phyloP scores from a whole-genome alignment of 176 grass and related monocot genomes.

The Cocos nucifera region DNA sequence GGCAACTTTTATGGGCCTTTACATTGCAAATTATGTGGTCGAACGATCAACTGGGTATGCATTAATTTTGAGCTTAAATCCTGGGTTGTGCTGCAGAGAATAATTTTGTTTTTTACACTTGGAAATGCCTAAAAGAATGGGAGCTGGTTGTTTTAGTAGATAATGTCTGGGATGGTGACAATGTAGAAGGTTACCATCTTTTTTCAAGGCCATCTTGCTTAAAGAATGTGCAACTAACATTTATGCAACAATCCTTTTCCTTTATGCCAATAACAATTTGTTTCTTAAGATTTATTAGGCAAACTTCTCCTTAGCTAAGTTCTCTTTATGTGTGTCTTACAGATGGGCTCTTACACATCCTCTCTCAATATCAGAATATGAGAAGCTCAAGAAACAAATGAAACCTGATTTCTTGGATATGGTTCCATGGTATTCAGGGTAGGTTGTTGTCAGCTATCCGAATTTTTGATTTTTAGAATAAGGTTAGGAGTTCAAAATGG shows the following conservation, averaged over 20 bases:
- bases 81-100: too few species aligned
- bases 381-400: constrained; percentile 91
- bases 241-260: too few species aligned
- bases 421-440: constrained; percentile 99
- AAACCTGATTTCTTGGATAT: constrained; percentile 98
- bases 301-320: constrained; percentile 8
- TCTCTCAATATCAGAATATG: constrained; percentile 71
- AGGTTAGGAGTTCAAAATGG: constrained; percentile 7
- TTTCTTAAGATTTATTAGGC: neutral
- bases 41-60: constrained; percentile 93
- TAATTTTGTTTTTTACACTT: too few species aligned
- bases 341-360: constrained; percentile 94
- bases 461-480: constrained; percentile 22
- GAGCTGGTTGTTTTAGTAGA: too few species aligned
- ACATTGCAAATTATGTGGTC: constrained; percentile 93
- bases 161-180: too few species aligned
- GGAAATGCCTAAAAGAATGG: too few species aligned
- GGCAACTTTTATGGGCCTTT: constrained; percentile 94
- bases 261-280: too few species aligned
- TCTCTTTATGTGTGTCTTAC: constrained; percentile 15
- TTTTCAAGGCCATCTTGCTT: too few species aligned
- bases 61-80: neutral
- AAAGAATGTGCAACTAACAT: too few species aligned
- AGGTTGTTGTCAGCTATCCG: constrained; percentile 23
- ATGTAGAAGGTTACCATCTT: too few species aligned